Base-by-base conservation (phyloP, 345 rosid species). In the Pugionium cornutum region DNA sequence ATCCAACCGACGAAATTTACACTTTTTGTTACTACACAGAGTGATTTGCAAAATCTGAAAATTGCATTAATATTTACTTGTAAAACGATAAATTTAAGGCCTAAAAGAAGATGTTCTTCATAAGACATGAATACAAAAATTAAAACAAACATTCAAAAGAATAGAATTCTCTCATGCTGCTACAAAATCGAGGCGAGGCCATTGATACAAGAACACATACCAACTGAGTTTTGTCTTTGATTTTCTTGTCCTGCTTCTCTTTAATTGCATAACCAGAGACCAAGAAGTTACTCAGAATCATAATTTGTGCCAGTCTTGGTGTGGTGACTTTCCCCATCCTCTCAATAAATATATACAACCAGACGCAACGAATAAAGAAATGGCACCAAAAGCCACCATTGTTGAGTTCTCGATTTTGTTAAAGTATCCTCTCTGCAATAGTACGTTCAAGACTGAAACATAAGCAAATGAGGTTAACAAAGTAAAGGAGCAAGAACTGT, bases 271-370 rank as follows among this genome's bases (percentile, higher is more conserved):
- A 42, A 29, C 29, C 44, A 51, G 67, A 72, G 76, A 72, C 48
- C n/a, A 1, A 3, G 27, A 18, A 26, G 27, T 62, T 48, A 44
- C 50, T 6, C 44, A 40, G 65, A 41, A 51, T 88, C 82, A 94
- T 59, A 77, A 68, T 58, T 88, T 88, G 69, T 82, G 96, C 87
- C 89, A 83, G 78, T 85, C 84, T 62, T 82, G 90, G 71, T 85
- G 86, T 4, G 89, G 99, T 74, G 88, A 95, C 83, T 94, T 94
- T 54, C 99, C 99, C 79, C 84, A 81, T 48, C 76, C 82, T 83
- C 92, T 88, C 78, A 94, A 62, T 33, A 83, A 60, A 80, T 85
- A 80, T 88, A 94, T 83, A 75, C 92, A 90, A 49, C 85, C 89
- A 62, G 92, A 86, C 9, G 92, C 89, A 1, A 52, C 27, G 63